Evolutionary conservation across 2,329 filamentous ascomycete species (phyloP), one percentile per base, ranked within the genome.

Genomic region (Paracamarosporium sp.): DNA sequence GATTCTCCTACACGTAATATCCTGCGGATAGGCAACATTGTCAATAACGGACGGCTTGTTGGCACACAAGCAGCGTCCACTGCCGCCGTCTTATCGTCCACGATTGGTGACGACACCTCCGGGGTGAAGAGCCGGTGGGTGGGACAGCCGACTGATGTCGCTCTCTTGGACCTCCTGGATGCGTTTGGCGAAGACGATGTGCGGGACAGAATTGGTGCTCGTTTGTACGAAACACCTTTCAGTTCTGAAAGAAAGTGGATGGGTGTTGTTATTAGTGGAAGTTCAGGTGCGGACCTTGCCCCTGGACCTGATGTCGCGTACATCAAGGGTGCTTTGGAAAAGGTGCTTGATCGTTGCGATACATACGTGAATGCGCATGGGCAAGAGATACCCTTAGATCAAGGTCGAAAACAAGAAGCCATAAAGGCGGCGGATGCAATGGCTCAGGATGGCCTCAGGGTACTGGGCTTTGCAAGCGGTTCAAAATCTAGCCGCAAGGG

Each of bases 241-340:
- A 98, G 94, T 74, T 99, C 95, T 1, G 93, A 97, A 73, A 87
- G 94, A 56, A 99, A 99, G 78, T 99, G 94, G 94, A 99, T 99
- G 96, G 96, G 96, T 31, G 93, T 97, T 27, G 90, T 93, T 1
- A 91, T 97, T 61, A 71, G 76, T 56, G 77, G 79, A 30, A 78
- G 75, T 56, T 71, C 79, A 41, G 81, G 83, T 22, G 83, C 86
- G 46, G 82, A 82, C 27, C 79, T 81, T 28, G 61, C 60, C 57
- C 80, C 81, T 53, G 88, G 90, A 35, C 87, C 88, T 60, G 91
- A 96, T 69, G 88, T 92, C 64, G 93, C 92, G 0, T 99, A 98
- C 75, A 91, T 98, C 80, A 99, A 99, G 75, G 96, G 95, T 30
- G 92, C 95, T 31, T 83, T 98, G 38, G 95, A 99, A 76, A 90